Conservation (phyloP, 768 basidiomycete genomes). For the Lyophyllum decastes region DNA sequence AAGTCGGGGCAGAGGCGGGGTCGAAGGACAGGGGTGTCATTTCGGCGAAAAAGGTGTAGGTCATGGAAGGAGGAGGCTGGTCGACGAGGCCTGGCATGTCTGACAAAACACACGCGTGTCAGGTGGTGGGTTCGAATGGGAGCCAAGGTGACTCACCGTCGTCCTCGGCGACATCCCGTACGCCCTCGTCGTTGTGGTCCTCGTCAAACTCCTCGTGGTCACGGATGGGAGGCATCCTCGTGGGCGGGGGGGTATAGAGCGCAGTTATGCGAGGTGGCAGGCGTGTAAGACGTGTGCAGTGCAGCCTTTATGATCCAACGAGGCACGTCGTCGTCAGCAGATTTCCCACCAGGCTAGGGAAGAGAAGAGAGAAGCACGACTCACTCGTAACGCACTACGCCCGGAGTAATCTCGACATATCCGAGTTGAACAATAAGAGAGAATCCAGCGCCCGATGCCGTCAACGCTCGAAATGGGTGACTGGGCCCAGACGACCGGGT, state of each 20-base stretch:
- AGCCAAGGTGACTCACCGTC: neutral
- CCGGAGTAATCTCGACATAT: neutral
- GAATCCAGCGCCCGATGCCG: neutral
- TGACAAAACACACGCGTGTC: neutral
- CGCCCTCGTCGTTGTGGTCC: neutral
- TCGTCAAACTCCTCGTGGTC: too few relatives aligned
- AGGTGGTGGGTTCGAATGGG: neutral
- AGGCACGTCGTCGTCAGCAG: neutral
- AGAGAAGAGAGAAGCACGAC: neutral
- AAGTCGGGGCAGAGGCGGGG: neutral
- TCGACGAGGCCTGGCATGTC: slow-evolving; percentile 8
- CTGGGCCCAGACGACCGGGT: too few relatives aligned
- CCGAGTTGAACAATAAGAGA: neutral
- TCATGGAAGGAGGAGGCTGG: neutral
- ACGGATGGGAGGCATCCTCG: neutral
- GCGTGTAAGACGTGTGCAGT: too few relatives aligned
- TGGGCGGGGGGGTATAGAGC: neutral
- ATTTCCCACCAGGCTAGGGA: neutral
- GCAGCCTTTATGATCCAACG: too few relatives aligned
- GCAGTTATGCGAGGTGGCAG: neutral
- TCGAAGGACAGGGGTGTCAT: slow-evolving; percentile 6
- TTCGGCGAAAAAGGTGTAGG: slow-evolving; percentile 8
- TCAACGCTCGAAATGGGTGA: neutral
- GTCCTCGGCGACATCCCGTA: neutral
- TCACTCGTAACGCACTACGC: neutral